Conservation (phyloP, 2,329 filamentous ascomycete genomes). For the Chaetomium sp. region DNA sequence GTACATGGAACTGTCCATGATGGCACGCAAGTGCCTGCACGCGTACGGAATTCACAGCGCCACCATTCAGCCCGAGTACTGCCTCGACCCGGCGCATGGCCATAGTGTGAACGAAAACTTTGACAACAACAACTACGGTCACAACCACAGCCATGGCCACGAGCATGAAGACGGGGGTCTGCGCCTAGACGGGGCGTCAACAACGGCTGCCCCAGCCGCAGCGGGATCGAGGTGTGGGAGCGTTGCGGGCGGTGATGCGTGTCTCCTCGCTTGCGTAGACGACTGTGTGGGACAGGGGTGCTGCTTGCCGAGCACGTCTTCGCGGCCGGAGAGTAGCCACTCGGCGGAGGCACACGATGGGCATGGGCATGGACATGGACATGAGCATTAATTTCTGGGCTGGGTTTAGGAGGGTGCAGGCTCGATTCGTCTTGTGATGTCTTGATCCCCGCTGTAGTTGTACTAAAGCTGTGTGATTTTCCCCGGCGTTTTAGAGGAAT, state of each 20-base stretch:
- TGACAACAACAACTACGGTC: no score
- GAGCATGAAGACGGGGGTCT: constrained; percentile 25
- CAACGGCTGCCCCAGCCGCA: constrained; percentile 9
- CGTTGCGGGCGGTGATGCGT: constrained; percentile 29
- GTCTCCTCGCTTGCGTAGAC: constrained; percentile 47
- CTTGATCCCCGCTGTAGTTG: no score
- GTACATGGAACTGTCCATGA: constrained; percentile 85
- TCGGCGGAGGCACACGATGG: constrained; percentile 23
- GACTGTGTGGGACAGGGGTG: constrained; percentile 42
- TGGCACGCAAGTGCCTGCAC: constrained; percentile 82
- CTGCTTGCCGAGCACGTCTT: constrained; percentile 30
- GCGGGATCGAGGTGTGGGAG: constrained; percentile 22
- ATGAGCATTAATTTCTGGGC: background rate
- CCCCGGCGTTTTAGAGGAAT: no score
- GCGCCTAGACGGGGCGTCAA: constrained; percentile 32
- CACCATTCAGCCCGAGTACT: constrained; percentile 93
- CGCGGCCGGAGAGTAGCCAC: constrained; percentile 31
- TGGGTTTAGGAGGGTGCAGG: background rate
- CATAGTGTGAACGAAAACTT: constrained; percentile 15
- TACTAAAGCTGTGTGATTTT: no score
- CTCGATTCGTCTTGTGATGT: background rate
- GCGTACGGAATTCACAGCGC: constrained; percentile 94
- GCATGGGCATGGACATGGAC: constrained; percentile 11
- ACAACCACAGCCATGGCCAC: background rate
- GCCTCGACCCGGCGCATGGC: constrained; percentile 44